These are phyloP conservation scores for Yamadazyma sp. DNA, from an alignment of 1,139 yeast species.

Conservation along the genomic window DNA sequence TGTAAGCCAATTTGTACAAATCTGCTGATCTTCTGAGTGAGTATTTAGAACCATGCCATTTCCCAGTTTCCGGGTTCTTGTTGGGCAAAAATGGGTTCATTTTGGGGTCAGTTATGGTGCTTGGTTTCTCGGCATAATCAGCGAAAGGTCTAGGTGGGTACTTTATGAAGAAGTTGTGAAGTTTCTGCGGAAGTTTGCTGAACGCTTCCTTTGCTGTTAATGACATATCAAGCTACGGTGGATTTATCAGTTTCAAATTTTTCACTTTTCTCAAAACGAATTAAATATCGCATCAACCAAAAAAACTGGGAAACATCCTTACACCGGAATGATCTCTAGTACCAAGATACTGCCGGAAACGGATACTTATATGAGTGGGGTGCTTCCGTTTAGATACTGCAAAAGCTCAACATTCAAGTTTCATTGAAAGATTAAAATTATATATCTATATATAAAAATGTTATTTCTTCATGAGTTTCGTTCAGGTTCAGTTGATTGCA, in stretches of 20 bases:
- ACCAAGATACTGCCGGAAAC: no score
- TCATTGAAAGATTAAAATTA: conserved; percentile 3
- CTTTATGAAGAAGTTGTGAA: conserved; percentile 74
- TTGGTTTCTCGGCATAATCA: conserved; percentile 63
- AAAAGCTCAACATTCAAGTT: conserved; percentile 6
- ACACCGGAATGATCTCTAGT: background rate
- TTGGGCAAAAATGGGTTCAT: conserved; percentile 90
- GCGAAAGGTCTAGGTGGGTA: conserved; percentile 87
- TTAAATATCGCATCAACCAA: background rate
- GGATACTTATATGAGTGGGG: no score
- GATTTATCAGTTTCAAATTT: background rate
- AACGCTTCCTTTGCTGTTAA: conserved; percentile 43
- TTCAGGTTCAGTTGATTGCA: no score
- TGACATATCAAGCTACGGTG: conserved; percentile 18
- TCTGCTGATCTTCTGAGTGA: conserved; percentile 86
- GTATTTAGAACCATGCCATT: conserved; percentile 74
- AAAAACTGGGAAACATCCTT: background rate
- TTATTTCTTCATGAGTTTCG: background rate
- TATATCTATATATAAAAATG: background rate
- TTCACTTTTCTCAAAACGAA: conserved; percentile 2
- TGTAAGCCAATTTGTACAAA: conserved; percentile 77
- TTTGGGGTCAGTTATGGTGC: conserved; percentile 61
- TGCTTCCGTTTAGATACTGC: no score
- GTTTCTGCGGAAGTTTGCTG: conserved; percentile 64
- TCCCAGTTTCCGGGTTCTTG: conserved; percentile 77